These are phyloP conservation scores for Phanerochaete sordida DNA, from an alignment of 768 basidiomycete genomes.

Conservation along the genomic window DNA sequence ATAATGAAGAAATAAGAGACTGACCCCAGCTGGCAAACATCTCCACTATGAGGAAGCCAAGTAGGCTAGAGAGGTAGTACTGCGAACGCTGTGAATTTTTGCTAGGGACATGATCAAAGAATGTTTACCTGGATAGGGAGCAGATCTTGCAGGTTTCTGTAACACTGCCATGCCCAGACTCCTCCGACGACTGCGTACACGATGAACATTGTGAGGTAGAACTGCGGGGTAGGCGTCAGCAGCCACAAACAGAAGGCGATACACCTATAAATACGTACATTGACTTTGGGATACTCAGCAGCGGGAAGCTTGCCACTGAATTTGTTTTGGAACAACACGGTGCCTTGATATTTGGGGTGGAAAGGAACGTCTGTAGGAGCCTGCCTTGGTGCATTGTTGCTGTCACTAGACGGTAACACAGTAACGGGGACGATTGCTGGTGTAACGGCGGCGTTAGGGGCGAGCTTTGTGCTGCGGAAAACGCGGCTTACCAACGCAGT, in stretches of 20 bases:
- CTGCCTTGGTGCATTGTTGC: conserved; percentile 24
- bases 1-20: conserved; percentile 16
- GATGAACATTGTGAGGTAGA: conserved; percentile 83
- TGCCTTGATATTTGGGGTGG: conserved; percentile 78
- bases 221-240: conserved; percentile 40
- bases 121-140: conserved; percentile 80
- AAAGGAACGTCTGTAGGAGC: conserved; percentile 49
- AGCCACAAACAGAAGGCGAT: neutral
- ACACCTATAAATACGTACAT: conserved; percentile 37
- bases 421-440: conserved; percentile 88
- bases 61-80: conserved; percentile 89
- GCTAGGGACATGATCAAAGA: neutral
- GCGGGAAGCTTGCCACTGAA: conserved; percentile 89
- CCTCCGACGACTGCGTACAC: conserved; percentile 67
- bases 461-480: neutral
- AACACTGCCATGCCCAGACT: conserved; percentile 84
- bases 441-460: neutral
- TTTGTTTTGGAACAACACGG: conserved; percentile 81
- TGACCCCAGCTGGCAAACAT: conserved; percentile 90
- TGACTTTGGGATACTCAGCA: conserved; percentile 96
- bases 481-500: conserved; percentile 82
- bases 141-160: conserved; percentile 74
- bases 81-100: conserved; percentile 27
- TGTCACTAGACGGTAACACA: conserved; percentile 41
- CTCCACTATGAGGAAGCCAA: conserved; percentile 85